These are phyloP conservation scores for Clavispora phyllophila DNA, from an alignment of 805 yeast species.

Conservation along the genomic window DNA sequence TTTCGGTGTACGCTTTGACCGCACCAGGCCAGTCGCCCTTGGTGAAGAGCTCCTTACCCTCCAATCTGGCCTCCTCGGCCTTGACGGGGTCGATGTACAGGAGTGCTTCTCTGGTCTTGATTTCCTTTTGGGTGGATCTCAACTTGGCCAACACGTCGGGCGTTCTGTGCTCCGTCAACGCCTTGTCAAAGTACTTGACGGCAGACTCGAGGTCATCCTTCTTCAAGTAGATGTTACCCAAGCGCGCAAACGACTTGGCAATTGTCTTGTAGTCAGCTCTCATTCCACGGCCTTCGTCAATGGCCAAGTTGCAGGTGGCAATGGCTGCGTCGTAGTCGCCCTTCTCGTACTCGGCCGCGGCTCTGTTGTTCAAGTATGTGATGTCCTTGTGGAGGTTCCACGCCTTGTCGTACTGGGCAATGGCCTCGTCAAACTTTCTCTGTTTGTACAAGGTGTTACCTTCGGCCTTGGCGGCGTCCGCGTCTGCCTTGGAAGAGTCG, in stretches of 20 bases:
- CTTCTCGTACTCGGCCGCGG: constrained; percentile 97
- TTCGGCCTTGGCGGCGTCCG: constrained; percentile 70
- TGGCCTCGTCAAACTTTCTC: constrained; percentile 89
- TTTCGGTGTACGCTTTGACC: constrained; percentile 89
- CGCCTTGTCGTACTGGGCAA: constrained; percentile 78
- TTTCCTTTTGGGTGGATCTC: constrained; percentile 79
- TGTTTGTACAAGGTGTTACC: constrained; percentile 86
- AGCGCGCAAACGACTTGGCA: constrained; percentile 90
- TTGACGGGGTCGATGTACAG: constrained; percentile 82
- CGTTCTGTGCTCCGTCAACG: constrained; percentile 94
- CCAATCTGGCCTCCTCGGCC: constrained; percentile 91
- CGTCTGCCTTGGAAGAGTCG: constrained; percentile 41
- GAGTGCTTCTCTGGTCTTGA: constrained; percentile 71
- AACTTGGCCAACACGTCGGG: constrained; percentile 87
- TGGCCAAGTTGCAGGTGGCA: constrained; percentile 71
- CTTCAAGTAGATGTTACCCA: constrained; percentile 79
- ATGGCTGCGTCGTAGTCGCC: constrained; percentile 87
- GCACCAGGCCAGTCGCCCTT: constrained; percentile 97
- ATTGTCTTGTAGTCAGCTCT: constrained; percentile 89
- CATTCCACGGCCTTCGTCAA: constrained; percentile 82
- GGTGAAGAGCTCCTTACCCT: constrained; percentile 85
- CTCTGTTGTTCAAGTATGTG: constrained; percentile 90
- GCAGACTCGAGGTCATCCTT: constrained; percentile 69
- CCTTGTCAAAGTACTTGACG: constrained; percentile 74
- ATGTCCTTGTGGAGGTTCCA: constrained; percentile 79